Conservation (phyloP, 192 early-diverging fungal genomes). For the Rhizophagus sp. region DNA sequence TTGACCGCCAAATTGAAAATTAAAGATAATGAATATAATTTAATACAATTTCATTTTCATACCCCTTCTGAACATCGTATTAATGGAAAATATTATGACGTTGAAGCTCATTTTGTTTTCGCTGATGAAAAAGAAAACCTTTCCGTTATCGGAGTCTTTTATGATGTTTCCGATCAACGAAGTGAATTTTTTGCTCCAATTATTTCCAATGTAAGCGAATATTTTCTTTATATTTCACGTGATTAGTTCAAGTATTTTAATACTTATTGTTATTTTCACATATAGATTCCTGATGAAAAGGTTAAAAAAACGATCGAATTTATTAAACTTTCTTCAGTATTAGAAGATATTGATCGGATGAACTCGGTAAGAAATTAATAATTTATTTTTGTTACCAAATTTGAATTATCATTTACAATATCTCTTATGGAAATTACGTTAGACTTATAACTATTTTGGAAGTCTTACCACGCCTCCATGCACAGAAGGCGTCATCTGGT, state of each 20-base stretch:
- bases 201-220: not conserved
- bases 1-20: slow-evolving; percentile 28
- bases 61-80: slow-evolving; percentile 60
- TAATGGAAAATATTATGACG: slow-evolving; percentile 36
- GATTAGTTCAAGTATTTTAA: not conserved
- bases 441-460: slow-evolving; percentile 50
- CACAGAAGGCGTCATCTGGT: slow-evolving; percentile 58
- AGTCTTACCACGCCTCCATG: slow-evolving; percentile 69
- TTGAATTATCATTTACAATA: not conserved
- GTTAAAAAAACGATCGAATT: not conserved
- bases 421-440: not conserved
- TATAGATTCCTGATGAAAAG: not conserved
- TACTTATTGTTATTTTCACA: not conserved
- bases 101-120: slow-evolving; percentile 60
- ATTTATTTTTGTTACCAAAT: not conserved
- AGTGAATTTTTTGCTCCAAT: slow-evolving; percentile 37
- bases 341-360: not conserved
- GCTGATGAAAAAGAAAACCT: slow-evolving; percentile 32
- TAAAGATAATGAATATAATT: slow-evolving; percentile 35
- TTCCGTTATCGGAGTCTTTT: slow-evolving; percentile 53
- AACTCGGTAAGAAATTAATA: not conserved
- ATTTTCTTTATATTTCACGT: not conserved
- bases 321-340: not conserved
- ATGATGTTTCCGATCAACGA: slow-evolving; percentile 38
- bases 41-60: slow-evolving; percentile 66